These are phyloP conservation scores for Wickerhamomyces kurtzmanii DNA, from an alignment of 805 yeast genomes.

Conservation along the genomic window DNA sequence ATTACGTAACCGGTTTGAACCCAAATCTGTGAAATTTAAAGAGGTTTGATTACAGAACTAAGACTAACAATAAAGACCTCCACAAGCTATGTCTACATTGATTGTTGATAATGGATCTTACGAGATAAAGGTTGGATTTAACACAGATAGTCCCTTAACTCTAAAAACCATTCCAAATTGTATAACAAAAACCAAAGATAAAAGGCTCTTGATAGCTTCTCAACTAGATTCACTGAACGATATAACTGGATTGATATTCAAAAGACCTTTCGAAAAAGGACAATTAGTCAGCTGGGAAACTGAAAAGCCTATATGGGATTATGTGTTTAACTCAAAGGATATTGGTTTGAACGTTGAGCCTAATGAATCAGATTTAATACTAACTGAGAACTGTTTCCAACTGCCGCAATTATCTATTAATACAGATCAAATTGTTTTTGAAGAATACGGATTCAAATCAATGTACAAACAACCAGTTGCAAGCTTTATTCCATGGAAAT, in stretches of 20 bases:
- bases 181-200: conserved; percentile 67
- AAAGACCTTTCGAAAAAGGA: conserved; percentile 84
- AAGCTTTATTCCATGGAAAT: conserved; percentile 55
- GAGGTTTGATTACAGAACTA: no score
- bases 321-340: conserved; percentile 25
- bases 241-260: conserved; percentile 60
- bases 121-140: conserved; percentile 57
- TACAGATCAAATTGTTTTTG: conserved; percentile 88
- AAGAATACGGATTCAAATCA: conserved; percentile 76
- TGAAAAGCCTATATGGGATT: conserved; percentile 87
- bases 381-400: conserved; percentile 77
- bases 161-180: conserved; percentile 59
- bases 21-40: no score
- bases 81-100: conserved; percentile 19
- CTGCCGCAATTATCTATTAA: conserved; percentile 74
- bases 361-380: conserved; percentile 46
- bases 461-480: conserved; percentile 60
- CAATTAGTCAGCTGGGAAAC: conserved; percentile 87
- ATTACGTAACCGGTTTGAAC: no score
- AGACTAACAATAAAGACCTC: background rate
- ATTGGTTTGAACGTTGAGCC: conserved; percentile 32
- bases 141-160: conserved; percentile 17
- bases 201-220: conserved; percentile 63
- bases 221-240: conserved; percentile 56
- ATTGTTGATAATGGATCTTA: conserved; percentile 90